phyloP scores from a whole-genome alignment of 1,284 basidiomycete species.

The Leccinum holopus region DNA sequence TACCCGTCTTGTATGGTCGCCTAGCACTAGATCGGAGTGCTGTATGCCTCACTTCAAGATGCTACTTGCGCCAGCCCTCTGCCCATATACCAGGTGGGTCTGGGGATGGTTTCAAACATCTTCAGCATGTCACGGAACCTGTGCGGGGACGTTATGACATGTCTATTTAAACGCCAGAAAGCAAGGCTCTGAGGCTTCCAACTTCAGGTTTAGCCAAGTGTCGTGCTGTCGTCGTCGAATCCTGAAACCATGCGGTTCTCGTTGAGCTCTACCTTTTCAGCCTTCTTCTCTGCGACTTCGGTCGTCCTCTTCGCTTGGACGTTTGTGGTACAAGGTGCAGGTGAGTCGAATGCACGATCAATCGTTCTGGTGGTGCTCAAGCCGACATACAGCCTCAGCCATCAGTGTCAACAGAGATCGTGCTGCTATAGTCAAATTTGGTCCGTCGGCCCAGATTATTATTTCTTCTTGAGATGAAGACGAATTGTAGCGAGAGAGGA shows the following conservation, averaged over 20 bases:
- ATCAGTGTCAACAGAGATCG: slow-evolving; percentile 3
- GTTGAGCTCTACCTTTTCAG: not conserved
- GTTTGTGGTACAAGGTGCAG: slow-evolving; percentile 11
- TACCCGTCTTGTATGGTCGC: not conserved
- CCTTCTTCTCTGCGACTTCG: not conserved
- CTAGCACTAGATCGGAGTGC: not conserved
- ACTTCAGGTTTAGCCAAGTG: not conserved
- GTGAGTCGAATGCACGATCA: slow-evolving; percentile 9
- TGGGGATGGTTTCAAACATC: not conserved
- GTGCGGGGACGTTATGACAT: not conserved
- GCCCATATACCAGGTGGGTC: not conserved
- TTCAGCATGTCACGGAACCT: not conserved
- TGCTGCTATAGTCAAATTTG: not conserved
- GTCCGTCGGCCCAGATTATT: slow-evolving; percentile 6
- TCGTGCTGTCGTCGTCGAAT: not conserved
- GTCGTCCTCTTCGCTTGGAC: slow-evolving; percentile 9
- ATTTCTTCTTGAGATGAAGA: not conserved
- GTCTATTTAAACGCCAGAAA: slow-evolving; percentile 2
- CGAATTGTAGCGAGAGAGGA: not conserved
- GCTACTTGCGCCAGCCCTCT: not conserved
- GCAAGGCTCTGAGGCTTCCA: not conserved
- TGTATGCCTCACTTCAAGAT: slow-evolving; percentile 5
- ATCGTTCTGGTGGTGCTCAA: not conserved
- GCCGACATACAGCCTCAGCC: slow-evolving; percentile 10
- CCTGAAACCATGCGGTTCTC: slow-evolving; percentile 8